Conservation (phyloP, 1,284 basidiomycete species). For the Somion occarium region DNA sequence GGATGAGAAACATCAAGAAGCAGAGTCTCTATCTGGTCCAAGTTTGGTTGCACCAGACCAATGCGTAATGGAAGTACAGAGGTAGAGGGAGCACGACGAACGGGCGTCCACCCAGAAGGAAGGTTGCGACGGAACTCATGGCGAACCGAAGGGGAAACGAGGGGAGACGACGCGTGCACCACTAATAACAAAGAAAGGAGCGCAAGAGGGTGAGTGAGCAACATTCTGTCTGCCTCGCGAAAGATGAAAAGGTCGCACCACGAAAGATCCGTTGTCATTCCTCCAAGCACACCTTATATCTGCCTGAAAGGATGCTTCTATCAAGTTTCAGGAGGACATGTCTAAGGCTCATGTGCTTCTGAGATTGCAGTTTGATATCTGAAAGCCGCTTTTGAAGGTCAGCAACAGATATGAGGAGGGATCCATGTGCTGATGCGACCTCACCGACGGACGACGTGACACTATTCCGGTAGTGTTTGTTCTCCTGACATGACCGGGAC, state of each 20-base stretch:
- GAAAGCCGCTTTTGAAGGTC: neutral
- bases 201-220: neutral
- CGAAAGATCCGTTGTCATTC: neutral
- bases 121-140: constrained; percentile 7
- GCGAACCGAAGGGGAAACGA: neutral
- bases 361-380: neutral
- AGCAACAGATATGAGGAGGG: neutral
- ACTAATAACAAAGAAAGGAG: neutral
- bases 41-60: constrained; percentile 40
- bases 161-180: neutral
- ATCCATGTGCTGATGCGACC: no score
- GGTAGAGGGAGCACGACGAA: constrained; percentile 26
- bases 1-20: constrained; percentile 44
- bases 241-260: neutral
- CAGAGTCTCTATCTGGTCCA: constrained; percentile 35
- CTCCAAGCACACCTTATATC: neutral
- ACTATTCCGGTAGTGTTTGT: no score
- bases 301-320: neutral
- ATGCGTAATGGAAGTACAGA: constrained; percentile 31
- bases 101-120: constrained; percentile 33
- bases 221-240: neutral
- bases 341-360: neutral
- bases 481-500: no score
- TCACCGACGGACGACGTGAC: no score
- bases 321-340: neutral